Evolutionary conservation across 495 filamentous ascomycete species (phyloP).

Genomic region (Darksidea phi): DNA sequence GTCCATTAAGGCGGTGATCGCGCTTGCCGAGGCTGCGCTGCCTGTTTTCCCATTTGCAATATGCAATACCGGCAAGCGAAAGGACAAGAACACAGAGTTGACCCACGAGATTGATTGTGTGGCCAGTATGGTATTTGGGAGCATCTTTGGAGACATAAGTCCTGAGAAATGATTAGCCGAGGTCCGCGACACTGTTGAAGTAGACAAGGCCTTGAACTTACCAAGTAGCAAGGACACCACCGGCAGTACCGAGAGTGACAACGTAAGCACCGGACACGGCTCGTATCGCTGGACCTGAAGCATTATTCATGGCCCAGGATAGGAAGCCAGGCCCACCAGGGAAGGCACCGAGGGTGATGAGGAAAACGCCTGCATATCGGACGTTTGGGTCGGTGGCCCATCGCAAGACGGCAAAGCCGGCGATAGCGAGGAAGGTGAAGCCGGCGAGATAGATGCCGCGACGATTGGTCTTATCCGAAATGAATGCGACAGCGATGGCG

Average conservation of each 20-base stretch:
- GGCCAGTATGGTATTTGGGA: constrained; percentile 54
- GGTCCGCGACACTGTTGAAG: not conserved
- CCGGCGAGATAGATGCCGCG: constrained; percentile 71
- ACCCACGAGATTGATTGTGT: constrained; percentile 58
- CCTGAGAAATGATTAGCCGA: constrained; percentile 33
- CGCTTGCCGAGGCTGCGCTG: constrained; percentile 51
- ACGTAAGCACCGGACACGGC: constrained; percentile 56
- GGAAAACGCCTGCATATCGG: constrained; percentile 72
- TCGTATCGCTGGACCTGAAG: constrained; percentile 56
- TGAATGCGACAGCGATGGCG: constrained; percentile 67
- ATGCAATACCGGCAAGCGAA: constrained; percentile 51
- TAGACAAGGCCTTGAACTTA: constrained; percentile 1
- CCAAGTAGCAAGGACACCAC: constrained; percentile 58
- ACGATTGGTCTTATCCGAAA: constrained; percentile 67
- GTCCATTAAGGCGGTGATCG: constrained; percentile 53
- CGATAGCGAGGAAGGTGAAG: constrained; percentile 59
- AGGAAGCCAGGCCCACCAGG: constrained; percentile 53
- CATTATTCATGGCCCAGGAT: constrained; percentile 58
- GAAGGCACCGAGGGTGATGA: constrained; percentile 59
- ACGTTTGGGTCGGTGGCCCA: constrained; percentile 55
- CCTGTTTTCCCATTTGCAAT: constrained; percentile 55
- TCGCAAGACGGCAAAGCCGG: constrained; percentile 72
- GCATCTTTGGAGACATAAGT: constrained; percentile 53
- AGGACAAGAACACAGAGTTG: constrained; percentile 49
- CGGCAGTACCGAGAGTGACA: constrained; percentile 56